Conservation (phyloP, 805 yeast genomes). For the Candida endomychidarum region DNA sequence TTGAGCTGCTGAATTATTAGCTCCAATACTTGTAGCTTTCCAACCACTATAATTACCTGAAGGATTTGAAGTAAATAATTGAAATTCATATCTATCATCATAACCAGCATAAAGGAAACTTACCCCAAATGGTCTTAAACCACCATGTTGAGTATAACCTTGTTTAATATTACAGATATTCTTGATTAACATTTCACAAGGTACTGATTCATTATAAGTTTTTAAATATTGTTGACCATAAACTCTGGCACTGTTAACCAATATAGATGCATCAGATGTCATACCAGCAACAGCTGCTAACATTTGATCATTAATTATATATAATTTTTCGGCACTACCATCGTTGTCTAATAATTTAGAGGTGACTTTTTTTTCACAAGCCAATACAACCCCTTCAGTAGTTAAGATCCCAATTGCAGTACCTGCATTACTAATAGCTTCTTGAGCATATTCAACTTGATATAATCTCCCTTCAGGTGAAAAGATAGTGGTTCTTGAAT, state of each 20-base stretch:
- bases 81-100: slow-evolving; percentile 87
- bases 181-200: slow-evolving; percentile 88
- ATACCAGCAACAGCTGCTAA: slow-evolving; percentile 97
- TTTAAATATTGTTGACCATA: slow-evolving; percentile 82
- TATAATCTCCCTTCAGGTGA: slow-evolving; percentile 98
- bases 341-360: slow-evolving; percentile 92
- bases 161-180: slow-evolving; percentile 91
- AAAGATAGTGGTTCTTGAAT: slow-evolving; percentile 96
- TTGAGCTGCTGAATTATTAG: slow-evolving; percentile 94
- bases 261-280: slow-evolving; percentile 93
- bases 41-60: slow-evolving; percentile 98
- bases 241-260: slow-evolving; percentile 83
- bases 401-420: slow-evolving; percentile 79
- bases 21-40: slow-evolving; percentile 97
- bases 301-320: slow-evolving; percentile 76
- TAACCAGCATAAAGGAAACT: slow-evolving; percentile 94
- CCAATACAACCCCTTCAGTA: slow-evolving; percentile 85
- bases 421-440: slow-evolving; percentile 82
- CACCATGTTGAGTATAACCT: slow-evolving; percentile 98
- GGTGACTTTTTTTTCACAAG: slow-evolving; percentile 95
- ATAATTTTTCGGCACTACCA: slow-evolving; percentile 88
- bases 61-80: slow-evolving; percentile 92
- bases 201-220: slow-evolving; percentile 87
- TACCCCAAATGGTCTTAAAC: slow-evolving; percentile 97
- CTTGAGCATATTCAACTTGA: slow-evolving; percentile 96